Percentiles rank a stretch among this genome's conserved stretches.
Evolutionary conservation across 129 eudicot genomes (phyloP).

Genomic region (Tanacetum coccineum): DNA sequence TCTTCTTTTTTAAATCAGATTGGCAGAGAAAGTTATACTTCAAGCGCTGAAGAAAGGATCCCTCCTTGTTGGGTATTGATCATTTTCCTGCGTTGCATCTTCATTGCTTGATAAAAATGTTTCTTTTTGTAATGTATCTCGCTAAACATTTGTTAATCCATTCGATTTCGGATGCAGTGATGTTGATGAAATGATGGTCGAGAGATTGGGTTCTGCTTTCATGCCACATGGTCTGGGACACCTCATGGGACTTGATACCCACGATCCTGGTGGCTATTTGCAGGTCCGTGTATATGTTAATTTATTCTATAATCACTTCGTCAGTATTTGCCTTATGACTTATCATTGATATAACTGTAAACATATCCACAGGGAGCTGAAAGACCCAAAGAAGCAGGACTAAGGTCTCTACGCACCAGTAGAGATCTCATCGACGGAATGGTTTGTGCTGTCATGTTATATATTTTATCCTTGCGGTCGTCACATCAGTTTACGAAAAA

Average conservation of each 20-base stretch:
- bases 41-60: slow-evolving; percentile 69
- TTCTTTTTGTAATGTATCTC: neutral
- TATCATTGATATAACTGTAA: neutral
- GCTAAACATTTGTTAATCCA: slow-evolving; percentile 6
- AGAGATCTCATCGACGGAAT: slow-evolving; percentile 88
- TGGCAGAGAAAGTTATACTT: slow-evolving; percentile 74
- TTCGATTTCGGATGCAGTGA: slow-evolving; percentile 43
- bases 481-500: neutral
- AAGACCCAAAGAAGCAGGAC: slow-evolving; percentile 82
- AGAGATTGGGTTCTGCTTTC: slow-evolving; percentile 92
- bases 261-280: slow-evolving; percentile 94
- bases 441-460: slow-evolving; percentile 43
- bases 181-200: slow-evolving; percentile 75
- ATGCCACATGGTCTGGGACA: slow-evolving; percentile 99
- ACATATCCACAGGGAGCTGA: slow-evolving; percentile 63
- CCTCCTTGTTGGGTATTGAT: slow-evolving; percentile 69
- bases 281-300: slow-evolving; percentile 41
- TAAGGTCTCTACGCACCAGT: slow-evolving; percentile 75
- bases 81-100: slow-evolving; percentile 1
- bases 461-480: neutral
- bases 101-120: neutral
- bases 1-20: slow-evolving; percentile 37
- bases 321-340: neutral
- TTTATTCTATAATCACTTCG: neutral
- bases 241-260: slow-evolving; percentile 95